Conservation (phyloP, 441 rosid genomes). For the Bruguiera hainesii region DNA sequence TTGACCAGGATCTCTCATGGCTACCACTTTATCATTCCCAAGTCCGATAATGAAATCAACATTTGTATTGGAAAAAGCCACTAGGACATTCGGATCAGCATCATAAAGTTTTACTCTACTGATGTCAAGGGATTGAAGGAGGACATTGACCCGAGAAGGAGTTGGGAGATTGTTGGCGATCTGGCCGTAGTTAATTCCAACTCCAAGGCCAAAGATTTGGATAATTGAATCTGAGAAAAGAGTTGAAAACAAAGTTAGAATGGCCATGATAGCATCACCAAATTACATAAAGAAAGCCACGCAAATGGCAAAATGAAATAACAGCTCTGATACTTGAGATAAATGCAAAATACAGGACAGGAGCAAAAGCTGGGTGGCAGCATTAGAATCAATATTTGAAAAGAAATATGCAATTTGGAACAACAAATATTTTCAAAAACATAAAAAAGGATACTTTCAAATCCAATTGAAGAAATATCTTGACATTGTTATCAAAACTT, state of each 20-base stretch:
- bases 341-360: not conserved
- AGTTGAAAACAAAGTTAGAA: conserved; percentile 8
- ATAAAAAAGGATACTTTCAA: not conserved
- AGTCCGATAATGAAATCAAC: conserved; percentile 53
- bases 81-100: conserved; percentile 44
- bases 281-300: not conserved
- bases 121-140: conserved; percentile 45
- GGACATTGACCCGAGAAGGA: conserved; percentile 34
- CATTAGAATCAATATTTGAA: no score
- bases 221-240: conserved; percentile 21
- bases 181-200: conserved; percentile 64
- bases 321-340: not conserved
- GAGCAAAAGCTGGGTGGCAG: no score
- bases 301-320: not conserved
- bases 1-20: conserved; percentile 35
- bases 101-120: conserved; percentile 55
- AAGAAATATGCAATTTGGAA: no score
- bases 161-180: conserved; percentile 56
- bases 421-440: not conserved
- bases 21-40: conserved; percentile 37
- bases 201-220: conserved; percentile 21
- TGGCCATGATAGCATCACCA: not conserved
- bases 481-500: not conserved
- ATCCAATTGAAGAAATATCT: not conserved
- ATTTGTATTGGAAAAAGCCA: conserved; percentile 38